phyloP scores from a whole-genome alignment of 164 flowering plant genomes.

The Amborella trichopoda region DNA sequence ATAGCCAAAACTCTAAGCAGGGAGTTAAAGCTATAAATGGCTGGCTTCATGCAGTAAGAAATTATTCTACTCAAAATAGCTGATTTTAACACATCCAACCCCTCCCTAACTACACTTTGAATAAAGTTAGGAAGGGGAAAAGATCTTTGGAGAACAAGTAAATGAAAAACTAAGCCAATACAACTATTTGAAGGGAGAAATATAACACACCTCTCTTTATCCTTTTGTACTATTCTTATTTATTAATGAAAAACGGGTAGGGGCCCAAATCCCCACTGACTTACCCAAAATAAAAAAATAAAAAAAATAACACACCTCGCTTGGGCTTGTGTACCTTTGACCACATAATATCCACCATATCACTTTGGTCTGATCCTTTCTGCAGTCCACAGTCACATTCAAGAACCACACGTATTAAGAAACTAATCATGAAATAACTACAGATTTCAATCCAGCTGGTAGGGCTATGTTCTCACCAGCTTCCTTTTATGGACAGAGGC shows the following conservation, averaged over 20 bases:
- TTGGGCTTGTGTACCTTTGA: conserved; percentile 11
- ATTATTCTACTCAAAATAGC: too few relatives aligned
- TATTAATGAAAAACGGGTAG: background rate
- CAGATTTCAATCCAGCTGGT: background rate
- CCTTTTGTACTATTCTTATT: background rate
- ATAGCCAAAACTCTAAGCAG: too few relatives aligned
- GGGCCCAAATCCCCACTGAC: background rate
- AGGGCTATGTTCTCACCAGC: conserved; percentile 5
- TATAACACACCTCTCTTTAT: background rate
- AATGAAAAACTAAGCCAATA: background rate
- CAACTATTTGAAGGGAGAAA: background rate
- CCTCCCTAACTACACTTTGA: too few relatives aligned
- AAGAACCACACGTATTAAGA: background rate
- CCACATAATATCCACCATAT: conserved; percentile 8
- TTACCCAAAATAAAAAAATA: background rate
- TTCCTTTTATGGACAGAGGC: conserved; percentile 15
- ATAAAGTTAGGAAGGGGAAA: background rate
- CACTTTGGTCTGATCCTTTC: conserved; percentile 16
- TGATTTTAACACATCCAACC: too few relatives aligned
- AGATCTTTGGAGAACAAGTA: background rate
- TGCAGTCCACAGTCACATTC: conserved; percentile 4
- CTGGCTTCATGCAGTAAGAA: too few relatives aligned
- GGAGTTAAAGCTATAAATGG: too few relatives aligned
- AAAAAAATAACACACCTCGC: conserved; percentile 8
- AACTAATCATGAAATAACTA: background rate